Percentiles rank a stretch among this genome's conserved stretches.
These are phyloP conservation scores for Schizochytrium sp. DNA, from an alignment of 108 stramenopile species.

Conservation along the genomic window DNA sequence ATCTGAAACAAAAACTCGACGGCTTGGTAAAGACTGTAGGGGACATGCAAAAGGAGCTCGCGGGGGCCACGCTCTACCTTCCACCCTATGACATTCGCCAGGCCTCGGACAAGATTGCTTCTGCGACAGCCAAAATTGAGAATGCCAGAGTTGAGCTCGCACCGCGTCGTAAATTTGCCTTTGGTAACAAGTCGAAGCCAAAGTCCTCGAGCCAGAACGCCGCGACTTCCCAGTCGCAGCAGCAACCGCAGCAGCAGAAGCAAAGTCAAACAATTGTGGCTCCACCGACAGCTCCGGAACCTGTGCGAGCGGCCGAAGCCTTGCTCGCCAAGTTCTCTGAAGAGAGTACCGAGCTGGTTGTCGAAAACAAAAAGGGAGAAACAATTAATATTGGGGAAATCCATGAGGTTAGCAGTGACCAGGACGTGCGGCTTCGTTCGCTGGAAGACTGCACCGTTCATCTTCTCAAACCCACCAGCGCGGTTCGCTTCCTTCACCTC, in stretches of 20 bases:
- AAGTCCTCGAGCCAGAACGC: neutral
- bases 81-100: conserved; percentile 43
- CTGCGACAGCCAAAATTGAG: conserved; percentile 19
- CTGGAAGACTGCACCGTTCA: neutral
- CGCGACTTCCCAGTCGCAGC: too few relatives aligned
- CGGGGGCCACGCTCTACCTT: conserved; percentile 33
- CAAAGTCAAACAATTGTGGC: neutral
- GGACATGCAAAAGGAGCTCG: conserved; percentile 27
- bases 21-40: neutral
- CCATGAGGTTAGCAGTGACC: neutral
- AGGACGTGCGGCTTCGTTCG: neutral
- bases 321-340: neutral
- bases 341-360: neutral
- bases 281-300: neutral
- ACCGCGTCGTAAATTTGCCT: conserved; percentile 31
- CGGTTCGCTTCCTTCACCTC: conserved; percentile 10
- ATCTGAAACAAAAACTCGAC: neutral
- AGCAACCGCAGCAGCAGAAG: neutral
- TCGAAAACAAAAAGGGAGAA: neutral
- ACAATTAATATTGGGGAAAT: neutral
- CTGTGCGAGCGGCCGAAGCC: neutral
- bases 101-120: conserved; percentile 28
- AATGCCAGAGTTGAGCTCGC: conserved; percentile 31
- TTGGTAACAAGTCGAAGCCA: neutral
- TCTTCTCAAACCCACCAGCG: neutral